A percentile compares a stretch with the other conserved stretches of the same genome.
Evolutionary conservation across 2,329 filamentous ascomycete species (phyloP).

Genomic region (Pseudogymnoascus sp.): DNA sequence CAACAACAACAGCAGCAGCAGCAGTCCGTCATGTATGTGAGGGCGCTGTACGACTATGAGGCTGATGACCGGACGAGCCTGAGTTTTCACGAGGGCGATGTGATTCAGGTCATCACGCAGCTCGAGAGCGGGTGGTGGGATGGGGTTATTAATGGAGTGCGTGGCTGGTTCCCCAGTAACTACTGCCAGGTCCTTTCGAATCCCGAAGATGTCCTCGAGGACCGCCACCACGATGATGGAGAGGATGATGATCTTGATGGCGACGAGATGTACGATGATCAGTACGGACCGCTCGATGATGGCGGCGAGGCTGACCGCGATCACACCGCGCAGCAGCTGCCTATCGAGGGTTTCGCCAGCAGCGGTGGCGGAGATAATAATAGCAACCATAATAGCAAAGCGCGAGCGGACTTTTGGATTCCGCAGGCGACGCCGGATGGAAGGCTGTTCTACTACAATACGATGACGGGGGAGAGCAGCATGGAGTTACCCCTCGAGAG

Average conservation of each 20-base stretch:
- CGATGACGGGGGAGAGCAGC: conserved; percentile 86
- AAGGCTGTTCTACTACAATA: conserved; percentile 95
- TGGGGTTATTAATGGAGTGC: conserved; percentile 90
- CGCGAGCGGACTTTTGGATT: conserved; percentile 95
- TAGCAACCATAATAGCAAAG: conserved; percentile 49
- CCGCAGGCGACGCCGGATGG: conserved; percentile 93
- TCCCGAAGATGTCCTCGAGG: conserved; percentile 62
- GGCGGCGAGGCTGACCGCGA: conserved; percentile 56
- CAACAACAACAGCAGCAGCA: background rate
- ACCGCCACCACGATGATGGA: conserved; percentile 53
- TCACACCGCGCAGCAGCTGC: conserved; percentile 35
- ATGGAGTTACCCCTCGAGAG: conserved; percentile 93
- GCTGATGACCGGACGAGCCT: conserved; percentile 94
- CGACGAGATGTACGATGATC: conserved; percentile 56
- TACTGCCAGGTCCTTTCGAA: conserved; percentile 84
- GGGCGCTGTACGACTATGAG: conserved; percentile 95
- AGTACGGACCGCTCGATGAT: conserved; percentile 44
- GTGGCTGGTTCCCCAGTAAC: conserved; percentile 99
- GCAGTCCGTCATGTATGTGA: conserved; percentile 67
- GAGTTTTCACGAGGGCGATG: conserved; percentile 92
- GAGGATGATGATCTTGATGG: conserved; percentile 58
- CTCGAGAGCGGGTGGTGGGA: conserved; percentile 99
- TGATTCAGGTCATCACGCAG: conserved; percentile 97
- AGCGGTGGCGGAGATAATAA: conserved; percentile 45
- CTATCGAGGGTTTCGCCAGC: conserved; percentile 30